These are phyloP conservation scores for Kodamaea derodonti DNA, from an alignment of 1,139 yeast genomes.

Conservation along the genomic window DNA sequence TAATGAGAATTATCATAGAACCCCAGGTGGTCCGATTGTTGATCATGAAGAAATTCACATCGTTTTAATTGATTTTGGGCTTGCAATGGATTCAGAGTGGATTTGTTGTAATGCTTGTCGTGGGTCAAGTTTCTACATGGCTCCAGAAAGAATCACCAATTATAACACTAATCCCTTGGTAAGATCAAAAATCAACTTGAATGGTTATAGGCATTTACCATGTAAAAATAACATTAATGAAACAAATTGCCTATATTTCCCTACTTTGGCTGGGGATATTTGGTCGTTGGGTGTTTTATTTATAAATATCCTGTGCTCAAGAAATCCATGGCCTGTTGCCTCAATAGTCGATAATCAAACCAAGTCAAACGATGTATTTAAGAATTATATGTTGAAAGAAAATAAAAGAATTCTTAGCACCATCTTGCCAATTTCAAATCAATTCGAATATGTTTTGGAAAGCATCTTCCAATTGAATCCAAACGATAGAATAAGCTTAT, in stretches of 20 bases:
- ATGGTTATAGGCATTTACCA: constrained; percentile 21
- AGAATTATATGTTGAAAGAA: constrained; percentile 36
- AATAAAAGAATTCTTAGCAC: constrained; percentile 24
- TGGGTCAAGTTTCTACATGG: constrained; percentile 89
- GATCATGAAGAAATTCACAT: constrained; percentile 57
- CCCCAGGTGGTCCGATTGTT: constrained; percentile 16
- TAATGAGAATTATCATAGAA: constrained; percentile 25
- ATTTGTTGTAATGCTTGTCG: constrained; percentile 74
- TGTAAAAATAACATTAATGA: constrained; percentile 14
- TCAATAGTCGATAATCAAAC: constrained; percentile 46
- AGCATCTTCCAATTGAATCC: constrained; percentile 62
- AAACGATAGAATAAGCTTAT: constrained; percentile 52
- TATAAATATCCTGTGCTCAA: constrained; percentile 73
- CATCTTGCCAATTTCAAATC: constrained; percentile 64
- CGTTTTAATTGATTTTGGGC: constrained; percentile 80
- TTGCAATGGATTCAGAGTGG: constrained; percentile 59
- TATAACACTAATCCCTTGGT: constrained; percentile 32
- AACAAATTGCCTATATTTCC: constrained; percentile 37
- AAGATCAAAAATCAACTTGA: constrained; percentile 27
- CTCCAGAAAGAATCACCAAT: constrained; percentile 75
- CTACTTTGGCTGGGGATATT: constrained; percentile 77
- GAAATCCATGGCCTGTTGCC: constrained; percentile 93
- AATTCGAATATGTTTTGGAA: constrained; percentile 53
- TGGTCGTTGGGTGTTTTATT: constrained; percentile 87
- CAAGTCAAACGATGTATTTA: constrained; percentile 47